Evolutionary conservation across 306 rosid species (phyloP).

Genomic region (Trifolium subterraneum): DNA sequence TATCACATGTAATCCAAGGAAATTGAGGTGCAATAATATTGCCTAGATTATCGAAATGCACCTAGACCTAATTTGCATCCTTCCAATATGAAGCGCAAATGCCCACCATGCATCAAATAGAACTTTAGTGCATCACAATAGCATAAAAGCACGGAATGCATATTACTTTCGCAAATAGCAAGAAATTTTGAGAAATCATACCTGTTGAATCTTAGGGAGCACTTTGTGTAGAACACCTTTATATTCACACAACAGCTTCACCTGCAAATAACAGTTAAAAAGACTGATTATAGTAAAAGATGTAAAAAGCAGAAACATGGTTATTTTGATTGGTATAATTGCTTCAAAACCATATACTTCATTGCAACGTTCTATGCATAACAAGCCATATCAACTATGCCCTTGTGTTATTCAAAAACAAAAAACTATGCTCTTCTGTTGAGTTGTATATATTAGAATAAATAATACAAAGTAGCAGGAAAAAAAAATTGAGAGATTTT

Average conservation of each 20-base stretch:
- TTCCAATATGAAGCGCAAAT: constrained; percentile 4
- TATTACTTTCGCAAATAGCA: constrained; percentile 31
- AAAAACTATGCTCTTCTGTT: too few relatives aligned
- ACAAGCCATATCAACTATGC: constrained; percentile 20
- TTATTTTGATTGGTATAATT: constrained; percentile 11
- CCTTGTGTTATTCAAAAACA: too few relatives aligned
- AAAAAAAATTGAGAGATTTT: constrained; percentile 12
- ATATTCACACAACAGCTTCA: constrained; percentile 69
- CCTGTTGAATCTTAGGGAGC: constrained; percentile 75
- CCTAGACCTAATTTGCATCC: not conserved
- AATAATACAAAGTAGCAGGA: not conserved
- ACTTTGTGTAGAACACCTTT: constrained; percentile 87
- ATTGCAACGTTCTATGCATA: constrained; percentile 18
- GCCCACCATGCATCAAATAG: constrained; percentile 14
- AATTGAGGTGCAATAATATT: constrained; percentile 21
- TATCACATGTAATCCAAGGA: constrained; percentile 17
- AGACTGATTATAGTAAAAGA: constrained; percentile 26
- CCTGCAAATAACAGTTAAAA: constrained; percentile 52
- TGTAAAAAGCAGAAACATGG: constrained; percentile 3
- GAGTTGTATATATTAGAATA: constrained; percentile 15
- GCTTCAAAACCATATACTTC: constrained; percentile 2
- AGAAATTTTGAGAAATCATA: constrained; percentile 43
- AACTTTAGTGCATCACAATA: constrained; percentile 6
- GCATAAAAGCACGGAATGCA: constrained; percentile 24
- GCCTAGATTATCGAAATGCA: constrained; percentile 10